A percentile compares a stretch with the other conserved stretches of the same genome.
These are phyloP conservation scores for Aspergillus candidus DNA, from an alignment of 2,329 filamentous ascomycete genomes.

Conservation along the genomic window DNA sequence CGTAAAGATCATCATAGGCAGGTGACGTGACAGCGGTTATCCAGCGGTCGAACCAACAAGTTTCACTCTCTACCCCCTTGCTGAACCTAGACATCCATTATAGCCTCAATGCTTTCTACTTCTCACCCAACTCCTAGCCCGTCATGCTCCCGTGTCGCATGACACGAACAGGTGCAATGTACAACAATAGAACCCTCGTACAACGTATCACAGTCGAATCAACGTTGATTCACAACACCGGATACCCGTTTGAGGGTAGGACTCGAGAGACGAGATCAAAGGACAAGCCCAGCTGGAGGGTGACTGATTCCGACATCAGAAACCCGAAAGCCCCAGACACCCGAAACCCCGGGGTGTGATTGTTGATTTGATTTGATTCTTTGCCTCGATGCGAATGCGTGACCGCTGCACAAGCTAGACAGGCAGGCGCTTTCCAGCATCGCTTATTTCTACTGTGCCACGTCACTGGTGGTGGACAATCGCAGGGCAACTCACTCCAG, in stretches of 20 bases:
- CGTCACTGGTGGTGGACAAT: conserved; percentile 11
- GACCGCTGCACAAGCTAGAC: conserved; percentile 1
- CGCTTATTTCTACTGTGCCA: conserved; percentile 6
- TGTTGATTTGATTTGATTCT: too few relatives aligned
- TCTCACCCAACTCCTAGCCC: conserved; percentile 7
- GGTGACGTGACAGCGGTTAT: too few relatives aligned
- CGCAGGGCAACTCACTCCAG: neutral
- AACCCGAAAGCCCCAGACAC: too few relatives aligned
- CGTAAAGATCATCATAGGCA: too few relatives aligned
- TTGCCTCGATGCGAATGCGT: conserved; percentile 1
- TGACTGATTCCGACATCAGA: too few relatives aligned
- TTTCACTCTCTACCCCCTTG: too few relatives aligned
- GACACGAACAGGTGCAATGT: conserved; percentile 6
- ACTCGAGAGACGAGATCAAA: neutral
- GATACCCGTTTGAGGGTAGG: conserved; percentile 4
- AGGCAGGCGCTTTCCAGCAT: conserved; percentile 1
- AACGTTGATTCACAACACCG: conserved; percentile 8
- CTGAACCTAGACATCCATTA: too few relatives aligned
- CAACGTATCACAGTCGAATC: conserved; percentile 11
- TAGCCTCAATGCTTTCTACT: neutral
- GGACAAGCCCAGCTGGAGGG: neutral
- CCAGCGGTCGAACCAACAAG: too few relatives aligned
- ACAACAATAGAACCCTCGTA: conserved; percentile 9
- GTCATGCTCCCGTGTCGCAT: conserved; percentile 13
- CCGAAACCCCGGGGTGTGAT: too few relatives aligned